phyloP scores from a whole-genome alignment of 768 basidiomycete genomes.

The Cystofilobasidium ferigula region DNA sequence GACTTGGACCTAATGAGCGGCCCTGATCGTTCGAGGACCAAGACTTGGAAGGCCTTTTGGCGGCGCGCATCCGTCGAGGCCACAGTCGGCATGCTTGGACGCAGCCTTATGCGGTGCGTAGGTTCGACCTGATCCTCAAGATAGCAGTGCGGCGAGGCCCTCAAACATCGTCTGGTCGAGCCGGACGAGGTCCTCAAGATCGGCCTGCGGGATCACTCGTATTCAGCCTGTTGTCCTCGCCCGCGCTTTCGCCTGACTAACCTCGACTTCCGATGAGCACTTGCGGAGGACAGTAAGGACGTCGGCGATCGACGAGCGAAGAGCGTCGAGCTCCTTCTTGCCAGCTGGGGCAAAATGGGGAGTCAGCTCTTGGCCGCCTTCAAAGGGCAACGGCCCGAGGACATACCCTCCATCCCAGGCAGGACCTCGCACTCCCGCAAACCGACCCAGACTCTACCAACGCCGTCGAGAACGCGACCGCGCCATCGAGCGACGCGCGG shows the following conservation, averaged over 20 bases:
- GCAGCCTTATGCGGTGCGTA: too few relatives aligned
- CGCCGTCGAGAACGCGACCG: conserved; percentile 8
- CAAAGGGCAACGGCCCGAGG: neutral
- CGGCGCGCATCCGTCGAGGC: too few relatives aligned
- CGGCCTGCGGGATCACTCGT: neutral
- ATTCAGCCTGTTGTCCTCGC: too few relatives aligned
- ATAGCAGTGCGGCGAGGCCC: neutral
- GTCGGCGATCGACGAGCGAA: conserved; percentile 1
- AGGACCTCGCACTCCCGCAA: conserved; percentile 11
- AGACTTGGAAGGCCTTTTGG: too few relatives aligned
- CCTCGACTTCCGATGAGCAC: neutral
- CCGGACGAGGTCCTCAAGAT: neutral
- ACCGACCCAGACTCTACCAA: conserved; percentile 20
- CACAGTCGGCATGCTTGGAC: too few relatives aligned
- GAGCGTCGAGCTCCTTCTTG: neutral
- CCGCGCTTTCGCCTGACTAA: neutral
- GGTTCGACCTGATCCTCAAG: too few relatives aligned
- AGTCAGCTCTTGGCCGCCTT: neutral
- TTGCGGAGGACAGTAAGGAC: neutral
- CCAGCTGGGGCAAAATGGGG: neutral
- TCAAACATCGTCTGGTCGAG: conserved; percentile 9
- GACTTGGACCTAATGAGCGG: too few relatives aligned
- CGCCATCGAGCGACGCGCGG: conserved; percentile 12
- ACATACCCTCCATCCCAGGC: neutral
- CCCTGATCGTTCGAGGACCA: too few relatives aligned